Evolutionary conservation across 306 rosid genomes (phyloP).

Genomic region (Sindora glabra): DNA sequence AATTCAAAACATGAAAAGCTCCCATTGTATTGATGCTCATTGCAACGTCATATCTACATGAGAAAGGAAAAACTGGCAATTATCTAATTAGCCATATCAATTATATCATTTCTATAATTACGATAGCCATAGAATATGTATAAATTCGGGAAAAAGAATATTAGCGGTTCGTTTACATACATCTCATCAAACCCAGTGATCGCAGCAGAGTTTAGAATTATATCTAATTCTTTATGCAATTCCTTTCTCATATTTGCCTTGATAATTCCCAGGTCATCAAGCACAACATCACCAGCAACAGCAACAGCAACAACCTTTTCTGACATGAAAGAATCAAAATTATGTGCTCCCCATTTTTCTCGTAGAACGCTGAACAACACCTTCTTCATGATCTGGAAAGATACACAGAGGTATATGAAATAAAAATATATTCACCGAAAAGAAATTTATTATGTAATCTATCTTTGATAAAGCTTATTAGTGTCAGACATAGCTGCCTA

Average conservation of each 20-base stretch:
- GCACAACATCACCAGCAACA: constrained; percentile 1
- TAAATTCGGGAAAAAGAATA: too few relatives aligned
- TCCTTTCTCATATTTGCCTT: not conserved
- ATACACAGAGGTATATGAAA: too few relatives aligned
- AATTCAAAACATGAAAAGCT: not conserved
- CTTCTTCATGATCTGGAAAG: not conserved
- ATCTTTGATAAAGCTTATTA: too few relatives aligned
- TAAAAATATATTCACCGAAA: too few relatives aligned
- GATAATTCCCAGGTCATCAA: constrained; percentile 1
- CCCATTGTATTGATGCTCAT: constrained; percentile 8
- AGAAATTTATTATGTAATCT: too few relatives aligned
- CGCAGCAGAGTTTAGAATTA: constrained; percentile 9
- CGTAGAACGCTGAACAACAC: constrained; percentile 10
- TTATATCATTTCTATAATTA: too few relatives aligned
- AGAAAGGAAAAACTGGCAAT: not conserved
- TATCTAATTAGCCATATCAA: too few relatives aligned
- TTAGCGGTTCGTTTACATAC: too few relatives aligned
- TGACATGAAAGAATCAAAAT: constrained; percentile 1
- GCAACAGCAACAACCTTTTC: constrained; percentile 7
- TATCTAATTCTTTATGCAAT: not conserved
- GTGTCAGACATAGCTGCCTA: too few relatives aligned
- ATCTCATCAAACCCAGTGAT: constrained; percentile 21
- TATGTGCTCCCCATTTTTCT: not conserved
- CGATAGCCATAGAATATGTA: too few relatives aligned
- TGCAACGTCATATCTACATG: constrained; percentile 16